Percentiles rank a stretch among this genome's conserved stretches.
Evolutionary conservation across 2,329 filamentous ascomycete species (phyloP).

Genomic region (Penicillium sp.): DNA sequence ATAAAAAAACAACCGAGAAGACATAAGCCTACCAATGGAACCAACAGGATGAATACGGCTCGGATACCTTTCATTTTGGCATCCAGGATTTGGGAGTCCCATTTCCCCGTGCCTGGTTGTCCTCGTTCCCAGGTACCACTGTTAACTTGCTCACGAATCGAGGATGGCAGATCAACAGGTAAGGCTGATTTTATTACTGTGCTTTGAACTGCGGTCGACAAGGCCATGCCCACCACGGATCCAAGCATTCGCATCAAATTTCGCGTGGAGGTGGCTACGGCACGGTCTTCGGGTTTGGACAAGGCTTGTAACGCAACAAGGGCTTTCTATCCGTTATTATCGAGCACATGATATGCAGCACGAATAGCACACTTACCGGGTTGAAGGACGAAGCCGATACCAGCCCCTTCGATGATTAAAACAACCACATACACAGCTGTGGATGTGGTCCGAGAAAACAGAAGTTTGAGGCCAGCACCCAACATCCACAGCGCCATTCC

Average conservation of each 20-base stretch:
- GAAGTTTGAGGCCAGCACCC: conserved; percentile 2
- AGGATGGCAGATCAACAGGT: background rate
- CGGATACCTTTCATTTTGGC: conserved; percentile 8
- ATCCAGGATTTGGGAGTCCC: background rate
- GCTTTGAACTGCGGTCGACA: conserved; percentile 7
- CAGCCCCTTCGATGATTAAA: conserved; percentile 4
- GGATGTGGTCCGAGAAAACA: conserved; percentile 2
- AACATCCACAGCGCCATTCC: conserved; percentile 7
- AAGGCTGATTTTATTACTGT: conserved; percentile 5
- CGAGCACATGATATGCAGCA: background rate
- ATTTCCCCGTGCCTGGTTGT: background rate
- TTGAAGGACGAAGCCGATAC: conserved; percentile 8
- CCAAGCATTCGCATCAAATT: conserved; percentile 9
- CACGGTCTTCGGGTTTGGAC: conserved; percentile 4
- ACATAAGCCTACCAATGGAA: conserved; percentile 6
- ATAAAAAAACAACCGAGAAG: conserved; percentile 1
- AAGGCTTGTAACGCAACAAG: conserved; percentile 10
- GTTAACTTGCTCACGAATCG: background rate
- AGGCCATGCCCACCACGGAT: conserved; percentile 6
- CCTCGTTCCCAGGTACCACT: background rate
- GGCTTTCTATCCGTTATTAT: background rate
- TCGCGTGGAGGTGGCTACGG: conserved; percentile 8
- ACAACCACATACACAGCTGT: conserved; percentile 3
- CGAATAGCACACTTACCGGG: conserved; percentile 1
- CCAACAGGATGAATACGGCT: conserved; percentile 5